Percentiles rank a stretch among this genome's conserved stretches.
These are phyloP conservation scores for Trichoderma sp. DNA, from an alignment of 2,329 filamentous ascomycete species.

Conservation along the genomic window DNA sequence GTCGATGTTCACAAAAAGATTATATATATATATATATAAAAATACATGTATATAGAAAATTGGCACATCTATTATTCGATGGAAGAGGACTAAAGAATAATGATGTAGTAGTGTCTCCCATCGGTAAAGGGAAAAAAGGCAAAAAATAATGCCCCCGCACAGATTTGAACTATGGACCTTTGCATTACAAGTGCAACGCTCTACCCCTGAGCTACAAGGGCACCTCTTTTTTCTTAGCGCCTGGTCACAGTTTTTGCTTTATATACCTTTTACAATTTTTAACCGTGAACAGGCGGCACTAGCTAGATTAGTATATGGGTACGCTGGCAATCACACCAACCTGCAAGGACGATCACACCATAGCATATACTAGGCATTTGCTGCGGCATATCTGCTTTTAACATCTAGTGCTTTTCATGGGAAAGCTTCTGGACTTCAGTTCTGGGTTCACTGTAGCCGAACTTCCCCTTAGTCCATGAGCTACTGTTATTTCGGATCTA, in stretches of 20 bases:
- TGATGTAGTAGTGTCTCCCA: not conserved
- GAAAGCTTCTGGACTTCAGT: no score
- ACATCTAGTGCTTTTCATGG: no score
- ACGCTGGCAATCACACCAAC: no score
- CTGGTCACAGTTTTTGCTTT: not conserved
- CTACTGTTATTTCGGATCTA: no score
- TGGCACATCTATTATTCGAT: no score
- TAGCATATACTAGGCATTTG: not conserved
- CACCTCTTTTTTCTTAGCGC: not conserved
- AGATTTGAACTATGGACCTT: conserved; percentile 15
- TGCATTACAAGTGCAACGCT: conserved; percentile 17
- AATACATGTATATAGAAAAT: not conserved
- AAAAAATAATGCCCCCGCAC: conserved; percentile 12
- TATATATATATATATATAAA: not conserved
- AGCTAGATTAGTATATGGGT: no score
- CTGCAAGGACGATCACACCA: not conserved
- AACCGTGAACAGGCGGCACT: no score
- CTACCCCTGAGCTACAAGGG: conserved; percentile 12
- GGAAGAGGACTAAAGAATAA: not conserved
- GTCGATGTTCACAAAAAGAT: not conserved
- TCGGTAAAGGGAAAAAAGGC: not conserved
- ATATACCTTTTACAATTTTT: not conserved
- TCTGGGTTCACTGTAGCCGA: no score
- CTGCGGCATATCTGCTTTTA: no score
- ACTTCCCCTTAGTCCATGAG: no score